Evolutionary conservation across 768 basidiomycete species (phyloP).

Genomic region (Tulasnella sp.): DNA sequence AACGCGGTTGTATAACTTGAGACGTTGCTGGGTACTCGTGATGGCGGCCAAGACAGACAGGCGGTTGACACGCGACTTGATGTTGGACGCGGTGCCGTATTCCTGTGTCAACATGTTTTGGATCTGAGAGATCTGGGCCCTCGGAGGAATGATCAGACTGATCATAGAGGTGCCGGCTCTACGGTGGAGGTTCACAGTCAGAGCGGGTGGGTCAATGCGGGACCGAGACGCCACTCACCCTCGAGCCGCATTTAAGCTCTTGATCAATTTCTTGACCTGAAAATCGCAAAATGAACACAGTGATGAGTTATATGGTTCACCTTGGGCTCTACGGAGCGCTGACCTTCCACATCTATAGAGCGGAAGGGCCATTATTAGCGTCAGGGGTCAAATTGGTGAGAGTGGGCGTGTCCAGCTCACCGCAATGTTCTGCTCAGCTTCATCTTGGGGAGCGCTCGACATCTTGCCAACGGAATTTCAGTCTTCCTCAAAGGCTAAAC

Average conservation of each 20-base stretch:
- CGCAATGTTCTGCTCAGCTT: conserved; percentile 90
- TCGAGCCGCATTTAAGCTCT: conserved; percentile 90
- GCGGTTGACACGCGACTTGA: conserved; percentile 97
- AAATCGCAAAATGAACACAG: background rate
- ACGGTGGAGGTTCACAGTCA: background rate
- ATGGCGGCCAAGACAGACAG: conserved; percentile 97
- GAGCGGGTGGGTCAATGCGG: conserved; percentile 10
- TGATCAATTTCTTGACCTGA: conserved; percentile 96
- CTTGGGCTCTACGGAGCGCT: background rate
- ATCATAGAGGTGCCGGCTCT: conserved; percentile 99
- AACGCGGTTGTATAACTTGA: conserved; percentile 94
- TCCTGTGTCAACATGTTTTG: conserved; percentile 97
- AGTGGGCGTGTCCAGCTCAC: conserved; percentile 45
- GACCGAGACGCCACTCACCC: conserved; percentile 44
- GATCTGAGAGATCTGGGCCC: conserved; percentile 92
- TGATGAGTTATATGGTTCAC: background rate
- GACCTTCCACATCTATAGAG: conserved; percentile 13
- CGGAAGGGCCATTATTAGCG: background rate
- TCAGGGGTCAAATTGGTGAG: background rate
- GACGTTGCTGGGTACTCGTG: conserved; percentile 92
- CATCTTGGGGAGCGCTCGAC: conserved; percentile 23
- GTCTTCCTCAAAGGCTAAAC: background rate
- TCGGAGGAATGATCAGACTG: conserved; percentile 92
- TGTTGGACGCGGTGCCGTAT: conserved; percentile 98
- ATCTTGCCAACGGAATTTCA: background rate